Percentiles rank a stretch among this genome's conserved stretches.
Evolutionary conservation across 306 rosid species (phyloP).

Genomic region (Betula pendula): DNA sequence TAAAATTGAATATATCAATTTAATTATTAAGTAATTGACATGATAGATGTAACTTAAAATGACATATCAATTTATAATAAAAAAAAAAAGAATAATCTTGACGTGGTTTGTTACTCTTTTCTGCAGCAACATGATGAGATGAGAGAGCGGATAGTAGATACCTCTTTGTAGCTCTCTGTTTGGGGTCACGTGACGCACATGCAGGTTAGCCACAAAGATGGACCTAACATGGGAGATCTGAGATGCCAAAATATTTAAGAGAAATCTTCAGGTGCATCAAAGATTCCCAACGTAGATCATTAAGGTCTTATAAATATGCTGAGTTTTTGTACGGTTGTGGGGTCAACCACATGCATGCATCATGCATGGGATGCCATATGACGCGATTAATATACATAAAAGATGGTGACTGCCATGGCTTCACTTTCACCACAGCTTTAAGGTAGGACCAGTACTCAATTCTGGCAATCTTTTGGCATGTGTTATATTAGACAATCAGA

Average conservation of each 20-base stretch:
- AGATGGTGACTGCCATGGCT: neutral
- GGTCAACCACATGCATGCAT: neutral
- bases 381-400: neutral
- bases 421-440: neutral
- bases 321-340: neutral
- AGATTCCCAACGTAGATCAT: conserved; percentile 21
- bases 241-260: neutral
- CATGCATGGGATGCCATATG: neutral
- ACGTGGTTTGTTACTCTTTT: neutral
- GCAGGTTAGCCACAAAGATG: conserved; percentile 19
- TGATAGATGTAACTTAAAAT: too few species aligned
- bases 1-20: too few species aligned
- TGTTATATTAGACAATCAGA: too few species aligned
- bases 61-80: too few species aligned
- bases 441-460: neutral
- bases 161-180: conserved; percentile 15
- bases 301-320: neutral
- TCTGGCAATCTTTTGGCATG: neutral
- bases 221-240: conserved; percentile 26
- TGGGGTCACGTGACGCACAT: conserved; percentile 37
- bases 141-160: neutral
- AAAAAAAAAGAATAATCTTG: too few species aligned
- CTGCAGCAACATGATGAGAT: neutral
- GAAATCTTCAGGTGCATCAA: neutral
- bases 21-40: too few species aligned